Evolutionary conservation across 2,329 filamentous ascomycete species (phyloP), one percentile per base, ranked within the genome.

Genomic region (Arthrobotrys sphaeroides): DNA sequence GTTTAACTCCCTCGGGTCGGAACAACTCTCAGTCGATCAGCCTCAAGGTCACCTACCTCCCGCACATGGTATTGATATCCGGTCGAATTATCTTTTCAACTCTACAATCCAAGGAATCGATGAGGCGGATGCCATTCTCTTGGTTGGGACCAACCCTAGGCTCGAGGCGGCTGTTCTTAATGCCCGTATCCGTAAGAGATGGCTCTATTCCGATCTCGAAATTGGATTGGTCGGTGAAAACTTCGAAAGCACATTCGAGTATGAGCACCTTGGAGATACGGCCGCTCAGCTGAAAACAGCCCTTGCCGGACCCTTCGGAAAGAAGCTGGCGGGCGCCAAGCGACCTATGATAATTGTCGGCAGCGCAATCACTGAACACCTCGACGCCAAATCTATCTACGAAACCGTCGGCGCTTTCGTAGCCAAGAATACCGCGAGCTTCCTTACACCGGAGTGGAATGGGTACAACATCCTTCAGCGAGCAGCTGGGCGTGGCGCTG

Each of bases 391-490:
- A 85, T 90, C 92, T 70, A 93, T 96, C 82, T 98, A 94, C 82
- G 94, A 98, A 86, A 90, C 90, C 45, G 88, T 99, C 70, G 94
- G 94, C 79, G 83, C 87, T 77, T 99, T 98, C 81, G 91, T 97
- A 40, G 94, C 97, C 81, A 97, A 97, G 88, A 90, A 97, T 84
- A 90, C 93, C 78, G 86, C 88, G 79, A 96, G 90, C 85, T 97
- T 99, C 86, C 85, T 88, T 81, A 97, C 92, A 4, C 85, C 89
- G 16, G 93, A 97, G 83, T 98, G 96, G 93, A 95, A 97, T 83
- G 95, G 94, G 75, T 99, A 94, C 87, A 99, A 97, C 83, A 90
- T 99, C 76, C 90, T 99, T 61, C 95, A 99, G 84, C 90, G 94
- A 78, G 91, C 93, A 77, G 95, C 95, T 73, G 97, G 95, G 77